Evolutionary conservation across 2,329 filamentous ascomycete species (phyloP), one percentile per base, ranked within the genome.

Genomic region (Drechslerella dactyloides): DNA sequence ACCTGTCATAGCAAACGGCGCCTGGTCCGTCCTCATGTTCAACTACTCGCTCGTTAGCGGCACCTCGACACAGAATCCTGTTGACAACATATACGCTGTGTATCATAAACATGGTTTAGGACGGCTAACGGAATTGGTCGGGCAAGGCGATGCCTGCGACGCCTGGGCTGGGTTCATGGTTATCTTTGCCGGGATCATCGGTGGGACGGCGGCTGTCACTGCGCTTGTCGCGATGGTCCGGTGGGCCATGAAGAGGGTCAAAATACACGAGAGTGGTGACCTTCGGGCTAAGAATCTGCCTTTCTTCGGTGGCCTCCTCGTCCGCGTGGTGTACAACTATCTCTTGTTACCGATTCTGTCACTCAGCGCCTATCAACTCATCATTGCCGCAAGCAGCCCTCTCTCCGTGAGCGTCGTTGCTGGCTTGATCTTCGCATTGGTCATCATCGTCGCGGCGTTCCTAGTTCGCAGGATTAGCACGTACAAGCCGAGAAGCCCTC

Each of bases 91-190:
- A n/a, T 97, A 97, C 79, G 83, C 87, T 59, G 88, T 88, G 51
- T 88, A 91, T 76, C 88, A 87, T 33, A 87, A 84, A 1, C 93
- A 93, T 76, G 94, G 94, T 27, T 82, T 99, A 54, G 88, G 94
- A 73, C 84, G 85, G 53, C 84, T 94, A 76, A 89, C 89, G 46
- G 91, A 96, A 78, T 84, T 94, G 58, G 86, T 94, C 42, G 94
- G 94, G 35, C 90, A 97, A 85, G 83, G 84, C 24, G 82, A 86
- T 23, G 85, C 86, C 11, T 82, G 87, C 70, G 94, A 99, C 78
- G 86, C 97, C 19, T 99, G 94, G 94, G 89, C 91, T 0, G 91
- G 91, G 74, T 94, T 96, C 89, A 91, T 94, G 78, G 83, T 97
- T 50, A 97, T 92, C 89, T 84, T 97, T 17, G 83, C 93, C 8